These are phyloP conservation scores for Parastagonospora nodorum DNA, from an alignment of 2,329 filamentous ascomycete genomes.

Conservation along the genomic window DNA sequence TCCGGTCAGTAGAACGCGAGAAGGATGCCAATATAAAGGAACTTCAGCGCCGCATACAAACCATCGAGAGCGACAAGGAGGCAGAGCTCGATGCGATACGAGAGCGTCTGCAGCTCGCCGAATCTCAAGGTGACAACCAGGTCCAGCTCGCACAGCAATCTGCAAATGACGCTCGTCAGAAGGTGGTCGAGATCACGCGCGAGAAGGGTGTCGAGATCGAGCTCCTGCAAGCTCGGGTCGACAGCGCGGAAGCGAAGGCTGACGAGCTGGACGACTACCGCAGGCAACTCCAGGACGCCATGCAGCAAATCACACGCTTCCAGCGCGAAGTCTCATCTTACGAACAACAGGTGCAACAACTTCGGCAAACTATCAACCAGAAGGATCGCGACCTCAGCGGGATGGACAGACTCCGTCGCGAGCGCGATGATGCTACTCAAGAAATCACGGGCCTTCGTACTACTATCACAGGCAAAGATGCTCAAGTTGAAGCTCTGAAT, in stretches of 20 bases:
- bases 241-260: constrained; percentile 39
- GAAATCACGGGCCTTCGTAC: constrained; percentile 37
- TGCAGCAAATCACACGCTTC: constrained; percentile 40
- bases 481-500: constrained; percentile 39
- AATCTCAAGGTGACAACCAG: constrained; percentile 48
- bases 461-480: constrained; percentile 34
- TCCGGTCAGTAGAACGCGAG: constrained; percentile 39
- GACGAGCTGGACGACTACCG: constrained; percentile 46
- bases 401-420: constrained; percentile 31
- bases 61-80: constrained; percentile 40
- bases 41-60: constrained; percentile 40
- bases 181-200: constrained; percentile 42
- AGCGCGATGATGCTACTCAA: constrained; percentile 41
- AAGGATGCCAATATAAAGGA: constrained; percentile 46
- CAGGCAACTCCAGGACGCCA: constrained; percentile 40
- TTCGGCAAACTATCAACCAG: constrained; percentile 32
- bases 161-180: constrained; percentile 45
- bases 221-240: constrained; percentile 41
- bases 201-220: constrained; percentile 48
- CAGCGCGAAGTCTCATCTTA: constrained; percentile 33
- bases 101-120: constrained; percentile 47
- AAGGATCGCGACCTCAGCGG: constrained; percentile 39
- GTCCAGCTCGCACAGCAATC: constrained; percentile 48
- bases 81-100: constrained; percentile 49
- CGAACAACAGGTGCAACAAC: constrained; percentile 40